Evolutionary conservation across 1,284 basidiomycete species (phyloP).

Genomic region (Leccinum griseonigrum): DNA sequence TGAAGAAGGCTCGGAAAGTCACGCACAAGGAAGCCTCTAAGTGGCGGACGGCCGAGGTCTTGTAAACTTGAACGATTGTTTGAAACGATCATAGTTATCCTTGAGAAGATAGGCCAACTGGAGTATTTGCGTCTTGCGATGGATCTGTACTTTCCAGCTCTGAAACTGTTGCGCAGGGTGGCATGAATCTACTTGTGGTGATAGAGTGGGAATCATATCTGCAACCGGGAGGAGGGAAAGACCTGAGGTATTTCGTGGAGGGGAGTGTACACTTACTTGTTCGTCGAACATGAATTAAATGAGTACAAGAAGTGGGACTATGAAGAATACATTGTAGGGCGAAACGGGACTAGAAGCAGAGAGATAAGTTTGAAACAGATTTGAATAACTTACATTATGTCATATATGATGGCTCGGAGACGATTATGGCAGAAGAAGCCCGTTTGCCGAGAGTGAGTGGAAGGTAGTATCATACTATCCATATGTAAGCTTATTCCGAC

Average conservation of each 20-base stretch:
- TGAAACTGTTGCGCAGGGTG: conserved; percentile 50
- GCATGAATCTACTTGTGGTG: conserved; percentile 46
- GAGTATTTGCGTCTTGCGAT: conserved; percentile 67
- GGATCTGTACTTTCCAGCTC: conserved; percentile 55
- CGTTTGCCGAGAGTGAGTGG: too few relatives aligned
- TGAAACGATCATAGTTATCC: conserved; percentile 59
- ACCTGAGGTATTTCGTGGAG: conserved; percentile 44
- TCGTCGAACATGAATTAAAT: not conserved
- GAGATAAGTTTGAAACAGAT: too few relatives aligned
- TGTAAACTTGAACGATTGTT: conserved; percentile 43
- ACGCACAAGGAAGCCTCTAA: conserved; percentile 58
- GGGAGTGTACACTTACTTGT: conserved; percentile 28
- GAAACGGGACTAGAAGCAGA: too few relatives aligned
- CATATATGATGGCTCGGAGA: too few relatives aligned
- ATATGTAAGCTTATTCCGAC: too few relatives aligned
- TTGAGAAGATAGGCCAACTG: conserved; percentile 64
- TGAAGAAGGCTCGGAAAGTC: not conserved
- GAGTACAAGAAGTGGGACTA: too few relatives aligned
- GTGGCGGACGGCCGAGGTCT: conserved; percentile 56
- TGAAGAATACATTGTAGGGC: too few relatives aligned
- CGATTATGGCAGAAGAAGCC: too few relatives aligned
- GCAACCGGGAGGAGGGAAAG: not conserved
- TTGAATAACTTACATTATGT: too few relatives aligned
- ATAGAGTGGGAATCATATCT: not conserved
- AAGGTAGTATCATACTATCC: too few relatives aligned